Conservation (phyloP, 2,329 filamentous ascomycete species). For the Myrmaecium sp. region DNA sequence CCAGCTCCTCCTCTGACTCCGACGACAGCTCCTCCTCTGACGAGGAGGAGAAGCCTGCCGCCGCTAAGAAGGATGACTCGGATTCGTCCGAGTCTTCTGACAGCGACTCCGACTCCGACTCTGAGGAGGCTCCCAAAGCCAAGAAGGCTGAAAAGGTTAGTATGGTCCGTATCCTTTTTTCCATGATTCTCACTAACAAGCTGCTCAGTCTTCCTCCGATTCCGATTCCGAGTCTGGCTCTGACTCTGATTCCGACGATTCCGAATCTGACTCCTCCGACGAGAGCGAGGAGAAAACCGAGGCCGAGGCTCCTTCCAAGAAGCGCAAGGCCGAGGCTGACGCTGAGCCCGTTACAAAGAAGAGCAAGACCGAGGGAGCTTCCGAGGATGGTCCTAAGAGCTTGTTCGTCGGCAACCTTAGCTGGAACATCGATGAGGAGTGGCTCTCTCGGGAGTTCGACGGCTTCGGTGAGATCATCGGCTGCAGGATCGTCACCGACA, state of each 20-base stretch:
- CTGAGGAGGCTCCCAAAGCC: constrained; percentile 8
- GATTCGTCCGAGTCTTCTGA: constrained; percentile 15
- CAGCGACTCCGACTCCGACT: constrained; percentile 20
- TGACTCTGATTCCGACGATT: constrained; percentile 20
- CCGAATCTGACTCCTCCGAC: constrained; percentile 10
- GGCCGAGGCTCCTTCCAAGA: constrained; percentile 36
- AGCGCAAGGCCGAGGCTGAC: constrained; percentile 47
- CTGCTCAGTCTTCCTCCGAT: constrained; percentile 4
- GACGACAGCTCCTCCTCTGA: constrained; percentile 9
- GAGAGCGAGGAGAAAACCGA: constrained; percentile 14
- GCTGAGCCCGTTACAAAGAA: constrained; percentile 44
- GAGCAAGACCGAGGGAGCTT: constrained; percentile 41
- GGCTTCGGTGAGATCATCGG: constrained; percentile 54
- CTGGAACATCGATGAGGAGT: constrained; percentile 78
- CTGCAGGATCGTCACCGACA: constrained; percentile 71
- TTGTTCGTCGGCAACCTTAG: constrained; percentile 83
- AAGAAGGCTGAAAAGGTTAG: constrained; percentile 4
- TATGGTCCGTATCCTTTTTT: neutral
- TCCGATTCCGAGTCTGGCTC: constrained; percentile 24
- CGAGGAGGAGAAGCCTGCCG: constrained; percentile 6
- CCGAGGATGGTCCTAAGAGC: constrained; percentile 33
- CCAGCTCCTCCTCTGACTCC: constrained; percentile 4
- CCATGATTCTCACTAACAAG: neutral
- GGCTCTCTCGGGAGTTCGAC: constrained; percentile 67
- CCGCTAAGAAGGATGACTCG: constrained; percentile 16